These are phyloP conservation scores for Fraxinus baroniana DNA, from an alignment of 305 asterid genomes.

Conservation along the genomic window DNA sequence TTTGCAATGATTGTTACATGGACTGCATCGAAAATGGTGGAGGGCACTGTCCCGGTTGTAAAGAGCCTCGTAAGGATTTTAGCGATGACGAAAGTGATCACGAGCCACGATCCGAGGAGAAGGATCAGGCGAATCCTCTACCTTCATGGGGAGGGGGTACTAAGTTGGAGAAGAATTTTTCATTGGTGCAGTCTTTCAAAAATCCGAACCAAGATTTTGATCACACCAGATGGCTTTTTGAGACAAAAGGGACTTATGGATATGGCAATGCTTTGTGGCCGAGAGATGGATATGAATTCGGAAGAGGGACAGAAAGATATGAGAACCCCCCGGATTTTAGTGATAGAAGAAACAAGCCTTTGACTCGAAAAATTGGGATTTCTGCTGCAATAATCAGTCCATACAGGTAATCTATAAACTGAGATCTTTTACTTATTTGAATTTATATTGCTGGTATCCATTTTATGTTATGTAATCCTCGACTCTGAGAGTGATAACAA, in stretches of 20 bases:
- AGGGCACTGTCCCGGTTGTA: conserved; percentile 82
- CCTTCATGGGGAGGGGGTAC: conserved; percentile 57
- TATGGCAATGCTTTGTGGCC: conserved; percentile 95
- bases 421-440: neutral
- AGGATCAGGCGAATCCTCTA: conserved; percentile 60
- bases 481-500: neutral
- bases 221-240: conserved; percentile 83
- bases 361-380: conserved; percentile 75
- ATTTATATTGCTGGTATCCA: neutral
- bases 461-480: neutral
- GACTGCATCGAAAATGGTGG: conserved; percentile 54
- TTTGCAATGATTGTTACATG: conserved; percentile 68
- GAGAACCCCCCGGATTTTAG: conserved; percentile 71
- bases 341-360: conserved; percentile 70
- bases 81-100: conserved; percentile 48
- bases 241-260: conserved; percentile 91
- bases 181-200: conserved; percentile 82
- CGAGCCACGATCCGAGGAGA: conserved; percentile 51
- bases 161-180: conserved; percentile 69
- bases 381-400: conserved; percentile 88
- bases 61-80: conserved; percentile 55
- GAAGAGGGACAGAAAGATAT: conserved; percentile 56
- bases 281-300: conserved; percentile 58
- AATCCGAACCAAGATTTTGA: conserved; percentile 85
- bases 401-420: conserved; percentile 51